These are phyloP conservation scores for Calonectria pauciramosa DNA, from an alignment of 2,329 filamentous ascomycete species.

Conservation along the genomic window DNA sequence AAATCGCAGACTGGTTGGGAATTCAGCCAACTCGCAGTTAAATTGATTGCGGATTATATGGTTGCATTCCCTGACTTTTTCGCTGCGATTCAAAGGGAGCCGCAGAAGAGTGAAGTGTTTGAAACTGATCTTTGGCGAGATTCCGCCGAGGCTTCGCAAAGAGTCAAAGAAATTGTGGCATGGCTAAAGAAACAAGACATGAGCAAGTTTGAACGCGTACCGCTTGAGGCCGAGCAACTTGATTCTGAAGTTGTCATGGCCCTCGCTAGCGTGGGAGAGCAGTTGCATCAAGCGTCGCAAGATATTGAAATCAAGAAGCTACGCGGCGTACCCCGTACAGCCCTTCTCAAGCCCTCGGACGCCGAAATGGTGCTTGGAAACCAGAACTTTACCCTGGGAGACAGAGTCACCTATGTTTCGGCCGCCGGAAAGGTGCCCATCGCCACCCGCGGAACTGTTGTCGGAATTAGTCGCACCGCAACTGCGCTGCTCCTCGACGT, in stretches of 20 bases:
- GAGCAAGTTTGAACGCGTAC: slow-evolving; percentile 95
- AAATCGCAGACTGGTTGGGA: slow-evolving; percentile 93
- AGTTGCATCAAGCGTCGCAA: slow-evolving; percentile 64
- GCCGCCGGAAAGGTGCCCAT: slow-evolving; percentile 96
- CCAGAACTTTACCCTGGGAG: slow-evolving; percentile 86
- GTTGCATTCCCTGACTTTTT: slow-evolving; percentile 96
- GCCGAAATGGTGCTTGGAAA: slow-evolving; percentile 92
- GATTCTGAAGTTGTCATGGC: slow-evolving; percentile 89
- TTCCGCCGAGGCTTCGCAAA: slow-evolving; percentile 77
- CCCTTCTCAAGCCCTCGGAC: slow-evolving; percentile 92
- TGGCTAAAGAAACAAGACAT: slow-evolving; percentile 95
- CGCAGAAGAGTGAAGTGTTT: slow-evolving; percentile 84
- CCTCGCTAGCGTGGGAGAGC: slow-evolving; percentile 83
- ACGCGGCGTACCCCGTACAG: slow-evolving; percentile 85
- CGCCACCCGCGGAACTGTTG: slow-evolving; percentile 91
- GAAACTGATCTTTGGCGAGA: slow-evolving; percentile 90
- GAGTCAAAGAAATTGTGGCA: slow-evolving; percentile 92
- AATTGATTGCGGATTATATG: slow-evolving; percentile 90
- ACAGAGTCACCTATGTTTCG: slow-evolving; percentile 93
- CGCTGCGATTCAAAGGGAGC: slow-evolving; percentile 86
- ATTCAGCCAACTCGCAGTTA: slow-evolving; percentile 87
- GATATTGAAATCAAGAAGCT: slow-evolving; percentile 76
- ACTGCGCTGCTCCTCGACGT: slow-evolving; percentile 88
- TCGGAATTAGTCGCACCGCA: slow-evolving; percentile 90
- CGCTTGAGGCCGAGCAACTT: slow-evolving; percentile 94